phyloP scores from a whole-genome alignment of 129 eudicot species.

The Silybum marianum region DNA sequence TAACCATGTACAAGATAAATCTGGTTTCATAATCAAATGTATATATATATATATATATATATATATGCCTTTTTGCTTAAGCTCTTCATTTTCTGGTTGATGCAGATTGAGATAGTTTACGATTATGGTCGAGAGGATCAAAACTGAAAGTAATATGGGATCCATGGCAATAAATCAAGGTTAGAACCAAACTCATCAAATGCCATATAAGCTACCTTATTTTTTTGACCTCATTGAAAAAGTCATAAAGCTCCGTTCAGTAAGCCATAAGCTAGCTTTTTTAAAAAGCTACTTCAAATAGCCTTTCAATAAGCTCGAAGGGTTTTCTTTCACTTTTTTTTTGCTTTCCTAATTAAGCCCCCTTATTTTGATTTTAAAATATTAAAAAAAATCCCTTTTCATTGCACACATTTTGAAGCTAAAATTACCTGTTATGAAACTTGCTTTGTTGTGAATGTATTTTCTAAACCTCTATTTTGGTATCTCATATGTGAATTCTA shows the following conservation, averaged over 20 bases:
- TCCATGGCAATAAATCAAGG: slow-evolving; percentile 58
- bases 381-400: neutral
- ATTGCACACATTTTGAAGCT: no score
- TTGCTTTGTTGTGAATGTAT: neutral
- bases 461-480: neutral
- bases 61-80: slow-evolving; percentile 19
- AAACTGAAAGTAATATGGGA: slow-evolving; percentile 23
- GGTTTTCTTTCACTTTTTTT: neutral
- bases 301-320: neutral
- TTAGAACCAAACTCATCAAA: slow-evolving; percentile 14
- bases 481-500: neutral
- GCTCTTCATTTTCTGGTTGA: slow-evolving; percentile 9
- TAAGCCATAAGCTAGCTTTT: neutral
- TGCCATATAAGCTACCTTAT: neutral
- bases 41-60: slow-evolving; percentile 13
- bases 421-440: no score
- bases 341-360: neutral
- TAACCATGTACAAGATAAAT: neutral
- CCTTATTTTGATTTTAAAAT: no score
- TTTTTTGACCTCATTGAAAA: neutral
- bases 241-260: neutral
- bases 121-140: slow-evolving; percentile 83
- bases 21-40: neutral
- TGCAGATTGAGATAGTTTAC: slow-evolving; percentile 91
- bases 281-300: neutral